A percentile compares a stretch with the other conserved stretches of the same genome.
phyloP scores from a whole-genome alignment of 1,284 basidiomycete genomes.

The Moesziomyces sp. region DNA sequence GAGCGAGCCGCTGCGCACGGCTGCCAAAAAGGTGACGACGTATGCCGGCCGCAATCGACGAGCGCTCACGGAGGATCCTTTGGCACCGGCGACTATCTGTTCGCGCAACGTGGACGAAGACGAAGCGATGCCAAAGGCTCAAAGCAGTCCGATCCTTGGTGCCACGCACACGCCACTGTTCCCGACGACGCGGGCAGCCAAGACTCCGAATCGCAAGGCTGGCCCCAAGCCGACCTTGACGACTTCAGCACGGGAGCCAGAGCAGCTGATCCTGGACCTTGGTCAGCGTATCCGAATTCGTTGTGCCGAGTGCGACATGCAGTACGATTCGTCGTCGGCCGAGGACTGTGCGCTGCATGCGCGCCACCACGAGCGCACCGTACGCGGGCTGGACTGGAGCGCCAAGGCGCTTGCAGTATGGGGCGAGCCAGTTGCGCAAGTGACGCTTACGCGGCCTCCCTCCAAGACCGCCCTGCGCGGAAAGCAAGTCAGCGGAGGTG shows the following conservation, averaged over 20 bases:
- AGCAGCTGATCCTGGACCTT: conserved; percentile 59
- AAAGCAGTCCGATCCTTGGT: conserved; percentile 32
- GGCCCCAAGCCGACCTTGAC: conserved; percentile 10
- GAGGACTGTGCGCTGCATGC: conserved; percentile 54
- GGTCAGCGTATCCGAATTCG: conserved; percentile 55
- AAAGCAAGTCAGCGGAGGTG: conserved; percentile 8
- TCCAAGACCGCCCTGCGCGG: conserved; percentile 17
- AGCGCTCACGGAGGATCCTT: conserved; percentile 33
- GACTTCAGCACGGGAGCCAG: conserved; percentile 16
- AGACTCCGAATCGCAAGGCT: conserved; percentile 12
- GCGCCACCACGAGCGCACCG: conserved; percentile 51
- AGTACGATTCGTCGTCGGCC: conserved; percentile 54
- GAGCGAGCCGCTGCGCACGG: conserved; percentile 5
- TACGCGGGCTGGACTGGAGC: conserved; percentile 56
- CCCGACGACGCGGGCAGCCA: conserved; percentile 14
- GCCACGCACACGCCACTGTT: conserved; percentile 18
- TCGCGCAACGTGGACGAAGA: conserved; percentile 8
- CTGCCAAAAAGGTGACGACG: conserved; percentile 30
- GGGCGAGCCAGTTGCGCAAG: conserved; percentile 30
- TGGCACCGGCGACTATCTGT: neutral
- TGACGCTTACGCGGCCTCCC: conserved; percentile 5
- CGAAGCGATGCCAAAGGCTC: conserved; percentile 18
- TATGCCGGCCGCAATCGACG: conserved; percentile 39
- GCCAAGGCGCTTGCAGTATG: conserved; percentile 31
- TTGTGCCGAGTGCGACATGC: conserved; percentile 57